Conservation (phyloP, 331 rosid genomes). For the Pyrus hybrid region DNA sequence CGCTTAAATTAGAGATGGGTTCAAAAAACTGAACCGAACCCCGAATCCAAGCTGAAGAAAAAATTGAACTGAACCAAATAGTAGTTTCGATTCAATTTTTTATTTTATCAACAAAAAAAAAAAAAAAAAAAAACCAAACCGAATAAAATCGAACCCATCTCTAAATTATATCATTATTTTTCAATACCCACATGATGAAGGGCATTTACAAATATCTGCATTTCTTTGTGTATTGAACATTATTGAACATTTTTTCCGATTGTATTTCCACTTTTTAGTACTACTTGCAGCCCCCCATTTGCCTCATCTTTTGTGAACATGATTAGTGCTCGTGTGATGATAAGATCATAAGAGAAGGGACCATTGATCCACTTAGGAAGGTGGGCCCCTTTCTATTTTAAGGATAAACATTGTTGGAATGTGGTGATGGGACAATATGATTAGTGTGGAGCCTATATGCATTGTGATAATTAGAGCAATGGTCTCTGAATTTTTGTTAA, state of each 20-base stretch:
- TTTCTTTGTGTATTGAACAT: not conserved
- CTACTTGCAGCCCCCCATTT: constrained; percentile 8
- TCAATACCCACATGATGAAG: not conserved
- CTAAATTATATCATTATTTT: no score
- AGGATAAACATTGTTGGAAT: constrained; percentile 34
- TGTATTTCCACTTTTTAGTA: constrained; percentile 9
- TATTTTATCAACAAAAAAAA: no score
- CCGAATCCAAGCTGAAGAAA: no score
- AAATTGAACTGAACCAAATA: no score
- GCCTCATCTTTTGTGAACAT: constrained; percentile 47
- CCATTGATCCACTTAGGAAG: constrained; percentile 37
- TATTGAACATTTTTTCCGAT: constrained; percentile 4
- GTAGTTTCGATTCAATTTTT: no score
- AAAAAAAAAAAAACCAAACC: no score
- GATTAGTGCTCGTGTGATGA: constrained; percentile 31
- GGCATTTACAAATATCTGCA: not conserved
- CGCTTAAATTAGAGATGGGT: no score
- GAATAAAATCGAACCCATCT: no score
- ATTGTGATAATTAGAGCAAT: no score
- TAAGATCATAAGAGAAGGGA: constrained; percentile 5
- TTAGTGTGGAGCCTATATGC: constrained; percentile 41
- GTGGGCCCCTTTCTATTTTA: constrained; percentile 14
- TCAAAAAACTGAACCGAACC: no score
- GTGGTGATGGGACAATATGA: constrained; percentile 42
- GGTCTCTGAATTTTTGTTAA: no score